Evolutionary conservation across 495 filamentous ascomycete genomes (phyloP).

Genomic region (Aspergillus biplanus): DNA sequence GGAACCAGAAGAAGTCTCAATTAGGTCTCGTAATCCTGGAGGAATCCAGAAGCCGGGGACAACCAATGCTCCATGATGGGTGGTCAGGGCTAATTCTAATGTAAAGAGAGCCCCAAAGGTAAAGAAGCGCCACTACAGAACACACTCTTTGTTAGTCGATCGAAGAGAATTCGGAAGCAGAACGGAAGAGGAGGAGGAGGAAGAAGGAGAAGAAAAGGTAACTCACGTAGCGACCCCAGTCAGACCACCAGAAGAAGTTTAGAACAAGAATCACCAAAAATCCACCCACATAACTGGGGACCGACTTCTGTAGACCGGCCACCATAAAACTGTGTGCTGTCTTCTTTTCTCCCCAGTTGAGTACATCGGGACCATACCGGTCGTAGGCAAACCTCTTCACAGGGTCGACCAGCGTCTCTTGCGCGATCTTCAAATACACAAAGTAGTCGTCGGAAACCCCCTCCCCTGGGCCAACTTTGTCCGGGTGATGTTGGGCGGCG

Average conservation of each 20-base stretch:
- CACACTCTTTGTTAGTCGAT: constrained; percentile 9
- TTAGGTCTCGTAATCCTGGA: constrained; percentile 47
- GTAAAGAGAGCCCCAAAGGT: constrained; percentile 67
- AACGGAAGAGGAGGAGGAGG: not conserved
- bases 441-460: constrained; percentile 63
- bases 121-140: constrained; percentile 78
- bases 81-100: constrained; percentile 75
- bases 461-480: constrained; percentile 63
- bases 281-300: constrained; percentile 69
- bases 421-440: constrained; percentile 77
- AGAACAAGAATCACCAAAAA: constrained; percentile 66
- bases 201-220: not conserved
- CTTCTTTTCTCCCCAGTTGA: constrained; percentile 67
- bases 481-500: constrained; percentile 84
- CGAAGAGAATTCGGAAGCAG: not conserved
- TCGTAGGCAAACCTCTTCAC: constrained; percentile 90
- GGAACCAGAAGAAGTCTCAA: constrained; percentile 64
- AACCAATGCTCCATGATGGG: constrained; percentile 57
- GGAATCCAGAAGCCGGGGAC: constrained; percentile 41
- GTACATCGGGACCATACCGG: constrained; percentile 80
- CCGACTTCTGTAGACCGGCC: constrained; percentile 58
- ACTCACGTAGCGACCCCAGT: constrained; percentile 72
- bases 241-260: constrained; percentile 76
- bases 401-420: constrained; percentile 81
- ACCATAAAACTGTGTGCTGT: constrained; percentile 76